Percentiles rank a stretch among this genome's conserved stretches.
Evolutionary conservation across 2,329 filamentous ascomycete genomes (phyloP).

Genomic region (Epichloe brachyelytri): DNA sequence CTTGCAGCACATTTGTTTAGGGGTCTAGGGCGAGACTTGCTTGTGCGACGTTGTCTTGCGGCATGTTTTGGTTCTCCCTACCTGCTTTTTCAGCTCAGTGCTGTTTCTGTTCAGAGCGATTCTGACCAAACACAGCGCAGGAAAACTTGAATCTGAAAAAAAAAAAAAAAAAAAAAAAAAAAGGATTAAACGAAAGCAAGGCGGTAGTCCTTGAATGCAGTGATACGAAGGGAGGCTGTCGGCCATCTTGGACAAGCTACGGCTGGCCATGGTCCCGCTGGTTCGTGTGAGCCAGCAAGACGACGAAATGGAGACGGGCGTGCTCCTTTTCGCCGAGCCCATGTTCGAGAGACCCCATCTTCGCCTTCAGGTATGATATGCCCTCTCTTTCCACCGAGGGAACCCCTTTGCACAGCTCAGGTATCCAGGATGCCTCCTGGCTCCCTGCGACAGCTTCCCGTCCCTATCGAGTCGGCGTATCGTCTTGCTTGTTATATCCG

Average conservation of each 20-base stretch:
- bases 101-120: no score
- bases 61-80: no score
- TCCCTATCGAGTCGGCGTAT: slow-evolving; percentile 1
- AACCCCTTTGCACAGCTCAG: slow-evolving; percentile 6
- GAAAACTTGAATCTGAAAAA: no score
- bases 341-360: slow-evolving; percentile 5
- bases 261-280: slow-evolving; percentile 2
- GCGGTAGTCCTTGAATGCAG: no score
- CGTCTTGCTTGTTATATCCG: slow-evolving; percentile 3
- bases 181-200: no score
- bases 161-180: no score
- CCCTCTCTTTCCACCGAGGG: slow-evolving; percentile 4
- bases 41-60: no score
- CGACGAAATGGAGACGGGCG: slow-evolving; percentile 1
- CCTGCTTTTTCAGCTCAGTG: no score
- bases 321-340: slow-evolving; percentile 3
- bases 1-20: no score
- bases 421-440: not conserved
- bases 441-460: not conserved
- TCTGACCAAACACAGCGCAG: no score
- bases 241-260: slow-evolving; percentile 3
- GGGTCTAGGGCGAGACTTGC: no score
- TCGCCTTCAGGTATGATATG: slow-evolving; percentile 6
- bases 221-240: slow-evolving; percentile 4
- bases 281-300: slow-evolving; percentile 5